Conservation (phyloP, 306 rosid species). For the Psophocarpus tetragonolobus region DNA sequence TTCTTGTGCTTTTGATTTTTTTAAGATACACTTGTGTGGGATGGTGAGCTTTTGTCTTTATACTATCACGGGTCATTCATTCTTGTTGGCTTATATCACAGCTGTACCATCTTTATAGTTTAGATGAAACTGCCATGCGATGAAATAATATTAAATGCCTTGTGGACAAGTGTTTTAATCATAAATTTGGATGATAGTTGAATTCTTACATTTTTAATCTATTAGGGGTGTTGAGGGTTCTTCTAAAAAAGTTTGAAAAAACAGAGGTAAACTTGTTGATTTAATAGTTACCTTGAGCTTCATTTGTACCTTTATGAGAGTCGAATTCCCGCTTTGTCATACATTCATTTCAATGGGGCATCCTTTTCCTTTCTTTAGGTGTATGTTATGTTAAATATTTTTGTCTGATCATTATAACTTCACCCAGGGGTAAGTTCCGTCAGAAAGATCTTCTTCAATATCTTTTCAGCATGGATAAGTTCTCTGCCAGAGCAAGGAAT, state of each 20-base stretch:
- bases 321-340: neutral
- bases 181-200: neutral
- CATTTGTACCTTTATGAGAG: slow-evolving; percentile 17
- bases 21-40: slow-evolving; percentile 1
- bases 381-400: slow-evolving; percentile 17
- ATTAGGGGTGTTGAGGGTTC: slow-evolving; percentile 3
- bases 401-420: neutral
- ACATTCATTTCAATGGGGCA: neutral
- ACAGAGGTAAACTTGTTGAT: neutral
- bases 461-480: slow-evolving; percentile 26
- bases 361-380: slow-evolving; percentile 23
- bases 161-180: neutral
- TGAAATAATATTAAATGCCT: neutral
- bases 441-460: neutral
- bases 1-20: slow-evolving; percentile 15
- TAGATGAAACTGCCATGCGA: neutral
- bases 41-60: slow-evolving; percentile 10
- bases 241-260: neutral
- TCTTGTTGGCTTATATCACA: slow-evolving; percentile 20
- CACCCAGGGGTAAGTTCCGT: slow-evolving; percentile 4
- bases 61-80: slow-evolving; percentile 1
- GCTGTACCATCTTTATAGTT: neutral
- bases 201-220: neutral
- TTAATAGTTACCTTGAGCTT: slow-evolving; percentile 3
- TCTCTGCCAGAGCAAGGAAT: slow-evolving; percentile 19